Percentiles rank a stretch among this genome's conserved stretches.
Evolutionary conservation across 2,329 filamentous ascomycete species (phyloP).

Genomic region (Colletotrichum horii): DNA sequence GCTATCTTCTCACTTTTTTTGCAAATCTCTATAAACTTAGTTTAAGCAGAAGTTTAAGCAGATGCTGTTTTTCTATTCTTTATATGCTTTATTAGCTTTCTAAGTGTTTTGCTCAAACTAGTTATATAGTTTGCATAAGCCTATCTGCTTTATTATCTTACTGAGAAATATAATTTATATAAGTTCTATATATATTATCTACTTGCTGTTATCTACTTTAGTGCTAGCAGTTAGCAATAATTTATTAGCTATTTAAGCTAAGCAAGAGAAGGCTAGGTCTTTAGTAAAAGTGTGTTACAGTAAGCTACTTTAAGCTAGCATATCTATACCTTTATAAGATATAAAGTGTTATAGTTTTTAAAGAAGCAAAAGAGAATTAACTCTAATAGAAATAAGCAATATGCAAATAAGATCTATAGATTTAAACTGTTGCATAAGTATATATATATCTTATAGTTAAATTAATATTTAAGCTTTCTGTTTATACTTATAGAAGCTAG

Average conservation of each 20-base stretch:
- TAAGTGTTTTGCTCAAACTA: neutral
- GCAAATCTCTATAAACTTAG: neutral
- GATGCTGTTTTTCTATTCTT: neutral
- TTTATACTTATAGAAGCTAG: neutral
- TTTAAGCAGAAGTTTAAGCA: neutral
- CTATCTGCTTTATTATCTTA: neutral
- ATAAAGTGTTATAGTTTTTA: neutral
- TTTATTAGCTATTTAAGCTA: neutral
- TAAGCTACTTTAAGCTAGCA: neutral
- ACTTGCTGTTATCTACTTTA: neutral
- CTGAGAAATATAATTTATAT: neutral
- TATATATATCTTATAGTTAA: neutral
- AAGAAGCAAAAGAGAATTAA: neutral
- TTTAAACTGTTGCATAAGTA: neutral
- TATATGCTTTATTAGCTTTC: neutral
- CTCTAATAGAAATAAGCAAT: neutral
- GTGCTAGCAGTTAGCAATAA: neutral
- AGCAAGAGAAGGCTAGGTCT: neutral
- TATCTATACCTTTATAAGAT: neutral
- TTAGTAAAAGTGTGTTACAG: neutral
- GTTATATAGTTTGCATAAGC: neutral
- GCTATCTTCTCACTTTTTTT: neutral
- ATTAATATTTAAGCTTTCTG: too few species aligned
- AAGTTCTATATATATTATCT: neutral
- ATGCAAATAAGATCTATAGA: neutral